Base-by-base conservation (phyloP, 2,329 filamentous ascomycete genomes). In the Incumbomyces lentus region DNA sequence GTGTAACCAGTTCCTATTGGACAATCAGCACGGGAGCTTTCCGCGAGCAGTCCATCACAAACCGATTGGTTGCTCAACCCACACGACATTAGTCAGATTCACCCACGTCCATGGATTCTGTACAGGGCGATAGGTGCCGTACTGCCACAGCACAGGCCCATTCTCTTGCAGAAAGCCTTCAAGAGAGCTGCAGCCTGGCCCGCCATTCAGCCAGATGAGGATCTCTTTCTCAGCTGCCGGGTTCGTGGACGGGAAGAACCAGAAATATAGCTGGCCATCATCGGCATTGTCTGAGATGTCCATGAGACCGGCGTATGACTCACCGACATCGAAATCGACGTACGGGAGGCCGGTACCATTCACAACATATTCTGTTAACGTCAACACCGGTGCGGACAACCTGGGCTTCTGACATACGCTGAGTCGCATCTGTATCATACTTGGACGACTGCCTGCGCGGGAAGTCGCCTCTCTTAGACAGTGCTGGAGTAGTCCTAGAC, bases 181-280 rank as follows among this genome's bases (percentile, higher is more conserved):
- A 29, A 95, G 87, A 19, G 90, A 96, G 65, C 87, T 95, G 67
- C 92, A 98, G 19, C 93, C 92, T 1, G 92, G 92, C 0, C 92
- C 93, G 44, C 92, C 93, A 62, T 98, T 98, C 48, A 98, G 70
- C 56, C 56, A 58, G 12, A 53, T 50, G 41, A 56, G n/a, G 44
- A 64, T 62, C 54, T 70, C 67, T 36, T 73, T 68, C 3, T 62
- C 63, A 10, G 67, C 66, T 10, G 62, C 61, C 2, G 66, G 64
- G 37, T 70, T 66, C 6, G 61, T 62, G 1, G 69, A 68, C 30
- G 71, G 70, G 48, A 71, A 72, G 52, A 71, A 70, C 68, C 68
- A 68, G 55, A 73, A 75, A 55, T 67, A 75, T 1, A 75, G 60
- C 44, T 59, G 58, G 13, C 66, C 63, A 0, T 65, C 64, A 31